Evolutionary conservation across 2,329 filamentous ascomycete genomes (phyloP), one percentile per base, ranked within the genome.

Genomic region (Aspergillus arachidicola): DNA sequence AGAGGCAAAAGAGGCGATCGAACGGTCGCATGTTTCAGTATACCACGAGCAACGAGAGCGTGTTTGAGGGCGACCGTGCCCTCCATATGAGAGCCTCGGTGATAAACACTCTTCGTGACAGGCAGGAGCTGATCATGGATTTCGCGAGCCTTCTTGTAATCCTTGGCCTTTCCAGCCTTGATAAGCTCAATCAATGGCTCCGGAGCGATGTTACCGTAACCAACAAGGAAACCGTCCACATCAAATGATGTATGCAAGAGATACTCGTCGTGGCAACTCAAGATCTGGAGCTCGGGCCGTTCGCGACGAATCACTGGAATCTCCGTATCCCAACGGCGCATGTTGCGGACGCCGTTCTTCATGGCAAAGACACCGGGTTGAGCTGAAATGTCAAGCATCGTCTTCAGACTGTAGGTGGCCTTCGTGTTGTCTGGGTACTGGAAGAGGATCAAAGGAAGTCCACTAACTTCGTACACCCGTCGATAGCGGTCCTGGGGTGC

Each of bases 291-390:
- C 2, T 83, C 79, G 0, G 83, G 83, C 6, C 82, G 79, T 67
- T 84, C 75, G 30, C 72, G 71, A 56, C 82, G 80, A 73, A 85
- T 84, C 30, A 85, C 77, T 19, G 83, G 84, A 63, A 85, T 85
- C 71, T 85, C 84, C 0, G 81, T 83, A 58, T 85, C 83, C 84
- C 84, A 85, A 21, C 84, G 80, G n/a, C 82, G 79, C 83, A 85
- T 85, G 71, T 85, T 85, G 59, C 84, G 80, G 11, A 85, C 84
- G 23, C 84, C 84, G 64, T 85, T 85, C 78, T 85, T 85, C 83
- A 85, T 85, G 19, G 83, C 83, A 53, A 85, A 83, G 6, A 84
- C 82, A 32, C 83, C 83, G 1, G 83, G 84, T 38, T 78, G 82
- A 9, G 82, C 83, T 2, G 83, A 76, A 59, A 85, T 85, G 57